Percentiles rank a stretch among this genome's conserved stretches.
These are phyloP conservation scores for Erodium maritimum DNA, from an alignment of 345 rosid species.

Conservation along the genomic window DNA sequence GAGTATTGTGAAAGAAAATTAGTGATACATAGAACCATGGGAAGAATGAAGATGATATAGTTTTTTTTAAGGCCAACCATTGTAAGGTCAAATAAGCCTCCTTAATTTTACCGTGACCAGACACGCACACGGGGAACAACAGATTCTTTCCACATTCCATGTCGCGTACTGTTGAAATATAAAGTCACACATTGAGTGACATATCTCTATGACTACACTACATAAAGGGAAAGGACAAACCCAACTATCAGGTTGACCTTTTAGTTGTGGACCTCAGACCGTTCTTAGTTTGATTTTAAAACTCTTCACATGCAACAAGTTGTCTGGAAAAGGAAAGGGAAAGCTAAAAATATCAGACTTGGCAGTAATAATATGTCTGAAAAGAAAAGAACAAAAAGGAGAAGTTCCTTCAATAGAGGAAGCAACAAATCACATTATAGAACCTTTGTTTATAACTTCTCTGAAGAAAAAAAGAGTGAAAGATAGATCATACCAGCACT, in stretches of 20 bases:
- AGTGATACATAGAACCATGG: too few relatives aligned
- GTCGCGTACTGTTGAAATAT: not conserved
- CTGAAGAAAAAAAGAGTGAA: conserved; percentile 6
- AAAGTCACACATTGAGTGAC: too few relatives aligned
- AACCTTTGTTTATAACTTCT: not conserved
- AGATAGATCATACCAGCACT: conserved; percentile 41
- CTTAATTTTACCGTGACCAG: not conserved
- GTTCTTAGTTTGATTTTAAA: too few relatives aligned
- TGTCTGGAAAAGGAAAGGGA: not conserved
- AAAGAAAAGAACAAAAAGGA: not conserved
- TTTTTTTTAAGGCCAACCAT: too few relatives aligned
- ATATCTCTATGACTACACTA: too few relatives aligned
- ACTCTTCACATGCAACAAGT: not conserved
- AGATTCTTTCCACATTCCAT: not conserved
- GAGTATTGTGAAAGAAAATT: too few relatives aligned
- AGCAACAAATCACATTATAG: not conserved
- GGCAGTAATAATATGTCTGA: not conserved
- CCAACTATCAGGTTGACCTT: too few relatives aligned
- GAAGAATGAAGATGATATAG: too few relatives aligned
- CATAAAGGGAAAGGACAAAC: too few relatives aligned
- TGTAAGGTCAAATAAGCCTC: not conserved
- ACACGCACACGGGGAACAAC: not conserved
- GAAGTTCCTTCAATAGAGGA: not conserved
- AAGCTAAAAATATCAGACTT: not conserved
- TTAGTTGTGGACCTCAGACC: too few relatives aligned